Evolutionary conservation across 768 basidiomycete genomes (phyloP), one percentile per base, ranked within the genome.

Genomic region (Mycena rebaudengoi): DNA sequence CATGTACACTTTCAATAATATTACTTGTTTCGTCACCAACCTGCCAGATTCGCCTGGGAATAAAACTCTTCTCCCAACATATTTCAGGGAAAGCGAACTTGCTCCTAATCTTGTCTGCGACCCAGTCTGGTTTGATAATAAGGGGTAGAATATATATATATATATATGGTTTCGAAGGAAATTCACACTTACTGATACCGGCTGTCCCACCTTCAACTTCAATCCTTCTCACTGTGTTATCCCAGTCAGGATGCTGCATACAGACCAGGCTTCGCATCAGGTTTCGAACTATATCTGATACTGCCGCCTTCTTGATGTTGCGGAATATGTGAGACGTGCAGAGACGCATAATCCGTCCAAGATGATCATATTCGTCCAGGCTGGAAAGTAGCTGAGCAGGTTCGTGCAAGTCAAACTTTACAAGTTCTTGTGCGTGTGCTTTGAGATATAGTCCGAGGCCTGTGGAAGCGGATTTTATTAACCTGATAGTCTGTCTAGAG

Each of bases 11-110:
- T 25, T 78, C 74, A 41, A 73, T 68, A 0, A 75, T 18, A 40
- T 78, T 78, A 7, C 60, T 75, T 10, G 65, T 74, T 0, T 39
- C 23, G 14, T 73, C 56, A 0, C 71, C 71, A 5, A 62, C 67
- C 20, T 65, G 44, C 76, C 75, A 78, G 1, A 78, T 63, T 4
- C 32, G 28, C 11, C 35, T 20, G 0, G 73, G 73, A 14, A 76
- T 75, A n/a, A 55, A 67, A 40, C 74, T 74, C 21, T 65, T 68
- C 39, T 69, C 69, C 75, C 75, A 78, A 57, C 75, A 78, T 18
- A 78, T 62, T 1, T 50, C 75, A 4, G 66, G 33, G 25, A 75
- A 68, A 0, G 68, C 73, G 55, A 76, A 78, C 11, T 70, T 61
- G n/a, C 66, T 62, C 4, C 65, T 30, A 7, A 64, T 45, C 50